Evolutionary conservation across 257 asterid species (phyloP).

Genomic region (Nicotiana benthamiana): DNA sequence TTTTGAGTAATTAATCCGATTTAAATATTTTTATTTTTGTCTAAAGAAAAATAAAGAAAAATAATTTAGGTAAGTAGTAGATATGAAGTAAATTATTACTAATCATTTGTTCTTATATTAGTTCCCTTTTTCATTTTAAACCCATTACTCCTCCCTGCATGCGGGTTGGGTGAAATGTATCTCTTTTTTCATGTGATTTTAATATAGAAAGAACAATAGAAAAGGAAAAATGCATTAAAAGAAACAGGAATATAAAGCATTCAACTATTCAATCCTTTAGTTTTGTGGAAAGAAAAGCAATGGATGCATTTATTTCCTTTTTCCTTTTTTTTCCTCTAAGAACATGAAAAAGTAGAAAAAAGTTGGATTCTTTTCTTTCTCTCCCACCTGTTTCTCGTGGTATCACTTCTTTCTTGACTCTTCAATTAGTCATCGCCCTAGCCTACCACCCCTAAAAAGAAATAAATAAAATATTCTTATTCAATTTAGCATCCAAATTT

Average conservation of each 20-base stretch:
- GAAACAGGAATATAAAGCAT: neutral
- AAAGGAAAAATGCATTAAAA: neutral
- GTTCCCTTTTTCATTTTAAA: neutral
- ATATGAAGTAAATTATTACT: no score
- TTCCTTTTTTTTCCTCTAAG: neutral
- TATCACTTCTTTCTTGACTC: neutral
- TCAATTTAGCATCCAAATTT: no score
- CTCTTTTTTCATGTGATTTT: neutral
- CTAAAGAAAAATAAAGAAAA: no score
- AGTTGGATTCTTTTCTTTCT: neutral
- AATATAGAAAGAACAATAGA: neutral
- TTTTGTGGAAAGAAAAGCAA: conserved; percentile 1
- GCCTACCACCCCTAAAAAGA: no score
- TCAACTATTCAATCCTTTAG: neutral
- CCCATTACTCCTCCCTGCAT: neutral
- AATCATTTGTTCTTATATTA: no score
- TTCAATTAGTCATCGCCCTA: neutral
- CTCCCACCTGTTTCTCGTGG: neutral
- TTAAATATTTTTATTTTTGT: no score
- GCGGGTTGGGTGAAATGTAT: neutral
- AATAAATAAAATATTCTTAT: no score
- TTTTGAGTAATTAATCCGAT: no score
- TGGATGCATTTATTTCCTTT: conserved; percentile 6
- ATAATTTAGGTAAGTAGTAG: no score
- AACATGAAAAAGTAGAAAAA: neutral